Conservation (phyloP, 2,329 filamentous ascomycete species). For the Dactylellina sp. region DNA sequence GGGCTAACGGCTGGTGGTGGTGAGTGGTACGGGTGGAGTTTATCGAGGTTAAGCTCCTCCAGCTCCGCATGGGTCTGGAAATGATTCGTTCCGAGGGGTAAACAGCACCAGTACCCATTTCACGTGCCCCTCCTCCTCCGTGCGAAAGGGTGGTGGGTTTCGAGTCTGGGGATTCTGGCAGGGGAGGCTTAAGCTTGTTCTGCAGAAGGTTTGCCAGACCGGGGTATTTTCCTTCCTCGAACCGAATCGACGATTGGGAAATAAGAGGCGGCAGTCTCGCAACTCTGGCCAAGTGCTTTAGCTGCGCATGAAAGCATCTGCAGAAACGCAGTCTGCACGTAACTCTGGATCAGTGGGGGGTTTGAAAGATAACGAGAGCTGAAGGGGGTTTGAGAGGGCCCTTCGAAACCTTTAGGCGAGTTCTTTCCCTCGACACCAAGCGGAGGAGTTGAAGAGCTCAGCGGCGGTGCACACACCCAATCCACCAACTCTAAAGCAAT, state of each 20-base stretch:
- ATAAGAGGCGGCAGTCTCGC: slow-evolving; percentile 32
- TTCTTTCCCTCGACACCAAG: slow-evolving; percentile 19
- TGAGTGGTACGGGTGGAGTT: slow-evolving; percentile 39
- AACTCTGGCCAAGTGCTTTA: slow-evolving; percentile 27
- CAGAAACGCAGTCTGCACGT: slow-evolving; percentile 35
- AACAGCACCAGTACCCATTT: slow-evolving; percentile 38
- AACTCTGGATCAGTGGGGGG: slow-evolving; percentile 41
- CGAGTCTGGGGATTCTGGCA: slow-evolving; percentile 48
- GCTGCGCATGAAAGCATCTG: slow-evolving; percentile 35
- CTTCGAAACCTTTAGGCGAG: slow-evolving; percentile 13
- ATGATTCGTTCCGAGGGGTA: slow-evolving; percentile 54
- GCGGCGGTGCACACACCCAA: slow-evolving; percentile 40
- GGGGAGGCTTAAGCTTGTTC: slow-evolving; percentile 52
- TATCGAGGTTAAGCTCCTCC: slow-evolving; percentile 52
- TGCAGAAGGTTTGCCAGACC: too few species aligned
- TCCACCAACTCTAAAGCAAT: slow-evolving; percentile 38
- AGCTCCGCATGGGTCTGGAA: slow-evolving; percentile 47
- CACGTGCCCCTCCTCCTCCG: slow-evolving; percentile 54
- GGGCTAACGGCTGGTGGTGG: background rate
- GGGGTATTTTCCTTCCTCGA: slow-evolving; percentile 12
- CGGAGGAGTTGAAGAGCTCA: slow-evolving; percentile 57
- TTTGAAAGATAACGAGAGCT: slow-evolving; percentile 28
- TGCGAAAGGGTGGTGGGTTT: slow-evolving; percentile 23
- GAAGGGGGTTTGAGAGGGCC: slow-evolving; percentile 36
- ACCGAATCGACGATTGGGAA: slow-evolving; percentile 41